These are phyloP conservation scores for Juglanconis juglandina DNA, from an alignment of 2,329 filamentous ascomycete species.

Conservation along the genomic window DNA sequence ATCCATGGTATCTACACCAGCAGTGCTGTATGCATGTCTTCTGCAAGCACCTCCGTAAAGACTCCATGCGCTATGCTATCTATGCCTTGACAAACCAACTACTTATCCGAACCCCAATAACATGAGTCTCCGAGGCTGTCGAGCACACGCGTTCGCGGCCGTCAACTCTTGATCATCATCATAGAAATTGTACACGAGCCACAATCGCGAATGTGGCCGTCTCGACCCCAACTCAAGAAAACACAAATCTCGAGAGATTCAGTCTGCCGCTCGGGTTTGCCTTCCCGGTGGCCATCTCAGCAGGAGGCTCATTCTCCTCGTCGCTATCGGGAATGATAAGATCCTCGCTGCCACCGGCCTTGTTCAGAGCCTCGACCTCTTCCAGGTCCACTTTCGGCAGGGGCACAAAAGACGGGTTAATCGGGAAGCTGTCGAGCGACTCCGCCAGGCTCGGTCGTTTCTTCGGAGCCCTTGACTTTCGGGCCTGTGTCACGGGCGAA, in stretches of 20 bases:
- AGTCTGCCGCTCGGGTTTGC: conserved; percentile 27
- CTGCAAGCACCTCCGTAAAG: conserved; percentile 1
- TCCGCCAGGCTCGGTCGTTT: conserved; percentile 21
- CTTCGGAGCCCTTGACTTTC: conserved; percentile 22
- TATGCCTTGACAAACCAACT: neutral
- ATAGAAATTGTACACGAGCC: neutral
- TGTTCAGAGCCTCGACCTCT: conserved; percentile 51
- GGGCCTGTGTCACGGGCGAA: conserved; percentile 23
- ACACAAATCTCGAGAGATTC: conserved; percentile 49
- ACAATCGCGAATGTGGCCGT: neutral
- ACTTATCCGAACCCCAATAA: neutral
- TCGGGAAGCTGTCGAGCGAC: conserved; percentile 35
- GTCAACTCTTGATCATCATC: neutral
- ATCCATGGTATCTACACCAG: neutral
- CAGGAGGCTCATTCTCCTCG: conserved; percentile 37
- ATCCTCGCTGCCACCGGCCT: conserved; percentile 52
- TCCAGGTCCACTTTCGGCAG: conserved; percentile 51
- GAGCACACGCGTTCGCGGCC: no score
- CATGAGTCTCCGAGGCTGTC: neutral
- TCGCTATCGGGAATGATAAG: conserved; percentile 53
- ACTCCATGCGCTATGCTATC: conserved; percentile 16
- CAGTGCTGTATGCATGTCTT: neutral
- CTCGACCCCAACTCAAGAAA: conserved; percentile 21
- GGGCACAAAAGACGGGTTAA: conserved; percentile 54
- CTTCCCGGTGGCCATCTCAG: neutral